Evolutionary conservation across 73 alveolate genomes (phyloP), one percentile per base, ranked within the genome.

Genomic region (Paramecium tetraurelia): DNA sequence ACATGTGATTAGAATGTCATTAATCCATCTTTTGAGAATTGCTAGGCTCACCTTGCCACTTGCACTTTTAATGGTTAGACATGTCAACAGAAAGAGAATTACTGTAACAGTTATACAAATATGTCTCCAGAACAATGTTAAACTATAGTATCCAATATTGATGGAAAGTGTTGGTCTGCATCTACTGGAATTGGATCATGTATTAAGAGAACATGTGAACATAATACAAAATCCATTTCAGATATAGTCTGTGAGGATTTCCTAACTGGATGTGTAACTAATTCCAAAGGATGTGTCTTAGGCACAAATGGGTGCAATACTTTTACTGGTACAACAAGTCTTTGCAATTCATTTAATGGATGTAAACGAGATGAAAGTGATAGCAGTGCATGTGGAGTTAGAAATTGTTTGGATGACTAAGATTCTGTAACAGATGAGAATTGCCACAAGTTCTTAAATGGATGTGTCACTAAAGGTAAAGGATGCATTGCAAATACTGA

Each of bases 401-500:
- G 63, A 38, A 43, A 10, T 18, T 72, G 86, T 38, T 35, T 43
- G 4, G 86, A 72, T 72, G 46, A 72, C 38, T 72, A 72, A 72
- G 86, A 72, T 12, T 35, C 86, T 14, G 5, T 36, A 10, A 80
- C 90, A 20, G 90, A 80, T 44, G 70, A 27, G 7, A 14, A 44
- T 40, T 80, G 90, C 14, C 7, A 22, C 0, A 41, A 33, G 7
- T 80, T 80, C 21, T 46, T 80, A 46, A 7, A 14, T 4, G 90
- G 90, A 24, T 80, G 90, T 48, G 57, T 80, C 4, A 80, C 90
- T 24, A 80, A 80, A 12, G 90, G 90, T 3, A 20, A 33, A 46
- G 90, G 90, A 46, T 80, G 90, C 14, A 80, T 80, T 43, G 53
- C 90, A 7, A 24, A 18, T 3, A 80, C 90, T 11, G 90, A 80